Conservation (phyloP, 2,329 filamentous ascomycete genomes). For the Talaromyces sp. region DNA sequence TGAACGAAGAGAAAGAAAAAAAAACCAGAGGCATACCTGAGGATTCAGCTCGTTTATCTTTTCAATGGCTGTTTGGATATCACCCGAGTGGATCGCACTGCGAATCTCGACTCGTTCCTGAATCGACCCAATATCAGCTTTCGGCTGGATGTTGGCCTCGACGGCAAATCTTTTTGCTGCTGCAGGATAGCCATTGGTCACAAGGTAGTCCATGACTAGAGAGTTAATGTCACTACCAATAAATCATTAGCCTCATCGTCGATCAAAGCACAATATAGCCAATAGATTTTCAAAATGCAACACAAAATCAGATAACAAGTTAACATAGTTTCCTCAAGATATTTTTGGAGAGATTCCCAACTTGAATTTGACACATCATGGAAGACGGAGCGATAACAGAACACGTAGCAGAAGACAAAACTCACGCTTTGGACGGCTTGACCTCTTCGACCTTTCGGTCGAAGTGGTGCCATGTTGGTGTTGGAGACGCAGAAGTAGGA, state of each 20-base stretch:
- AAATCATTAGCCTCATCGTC: conserved; percentile 25
- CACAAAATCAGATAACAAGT: conserved; percentile 66
- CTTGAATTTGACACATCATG: conserved; percentile 81
- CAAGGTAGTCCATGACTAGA: conserved; percentile 93
- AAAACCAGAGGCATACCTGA: conserved; percentile 61
- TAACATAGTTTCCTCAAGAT: conserved; percentile 84
- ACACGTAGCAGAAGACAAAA: conserved; percentile 16
- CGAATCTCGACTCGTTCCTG: conserved; percentile 76
- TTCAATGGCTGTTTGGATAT: conserved; percentile 80
- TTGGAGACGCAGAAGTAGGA: conserved; percentile 66
- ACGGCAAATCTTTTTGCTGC: conserved; percentile 90
- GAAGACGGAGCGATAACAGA: conserved; percentile 19
- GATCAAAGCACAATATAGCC: neutral
- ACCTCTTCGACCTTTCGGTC: conserved; percentile 77
- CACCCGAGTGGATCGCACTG: conserved; percentile 76
- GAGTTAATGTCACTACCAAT: conserved; percentile 80
- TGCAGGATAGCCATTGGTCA: conserved; percentile 89
- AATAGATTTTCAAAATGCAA: conserved; percentile 1
- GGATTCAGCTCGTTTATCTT: conserved; percentile 85
- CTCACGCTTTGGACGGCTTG: conserved; percentile 86
- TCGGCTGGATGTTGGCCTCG: conserved; percentile 80
- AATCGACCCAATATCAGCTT: conserved; percentile 69
- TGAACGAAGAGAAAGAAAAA: conserved; percentile 16
- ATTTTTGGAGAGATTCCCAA: conserved; percentile 99
- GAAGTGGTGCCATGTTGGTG: conserved; percentile 68